These are phyloP conservation scores for Mortierella sp. DNA, from an alignment of 371 early-diverging fungal genomes.

Conservation along the genomic window DNA sequence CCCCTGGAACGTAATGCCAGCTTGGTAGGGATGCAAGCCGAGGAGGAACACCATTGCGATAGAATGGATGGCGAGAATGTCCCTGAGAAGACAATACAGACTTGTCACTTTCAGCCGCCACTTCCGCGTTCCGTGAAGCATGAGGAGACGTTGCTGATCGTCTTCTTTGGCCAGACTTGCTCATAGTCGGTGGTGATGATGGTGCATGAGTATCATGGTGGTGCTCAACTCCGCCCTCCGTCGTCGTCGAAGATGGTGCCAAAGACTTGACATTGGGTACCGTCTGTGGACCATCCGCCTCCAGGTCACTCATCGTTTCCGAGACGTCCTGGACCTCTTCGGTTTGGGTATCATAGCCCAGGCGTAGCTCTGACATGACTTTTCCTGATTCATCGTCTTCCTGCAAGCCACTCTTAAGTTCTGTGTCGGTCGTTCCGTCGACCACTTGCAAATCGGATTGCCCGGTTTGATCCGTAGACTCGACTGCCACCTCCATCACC, in stretches of 20 bases:
- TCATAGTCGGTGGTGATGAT: not conserved
- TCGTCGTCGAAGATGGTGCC: not conserved
- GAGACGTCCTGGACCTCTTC: slow-evolving; percentile 10
- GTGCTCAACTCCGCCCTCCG: not conserved
- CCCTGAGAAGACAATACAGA: too few species aligned
- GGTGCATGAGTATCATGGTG: not conserved
- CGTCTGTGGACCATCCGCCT: slow-evolving; percentile 16
- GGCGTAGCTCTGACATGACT: not conserved
- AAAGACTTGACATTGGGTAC: slow-evolving; percentile 17
- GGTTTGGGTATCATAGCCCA: not conserved
- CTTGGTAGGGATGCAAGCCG: slow-evolving; percentile 7
- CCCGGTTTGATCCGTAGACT: too few species aligned
- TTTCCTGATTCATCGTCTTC: not conserved
- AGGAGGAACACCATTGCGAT: not conserved
- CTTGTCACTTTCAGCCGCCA: too few species aligned
- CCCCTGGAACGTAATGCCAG: slow-evolving; percentile 36
- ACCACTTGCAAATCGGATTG: too few species aligned
- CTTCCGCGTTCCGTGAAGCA: not conserved
- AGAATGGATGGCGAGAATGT: too few species aligned
- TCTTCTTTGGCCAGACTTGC: not conserved
- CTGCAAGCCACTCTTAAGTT: too few species aligned
- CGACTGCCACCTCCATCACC: too few species aligned
- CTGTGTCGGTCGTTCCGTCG: too few species aligned
- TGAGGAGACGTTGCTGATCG: slow-evolving; percentile 12
- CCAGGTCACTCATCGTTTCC: slow-evolving; percentile 10